A percentile compares a stretch with the other conserved stretches of the same genome.
Evolutionary conservation across 2,329 filamentous ascomycete species (phyloP).

Genomic region (Monilinia vaccinii-corymbosi): DNA sequence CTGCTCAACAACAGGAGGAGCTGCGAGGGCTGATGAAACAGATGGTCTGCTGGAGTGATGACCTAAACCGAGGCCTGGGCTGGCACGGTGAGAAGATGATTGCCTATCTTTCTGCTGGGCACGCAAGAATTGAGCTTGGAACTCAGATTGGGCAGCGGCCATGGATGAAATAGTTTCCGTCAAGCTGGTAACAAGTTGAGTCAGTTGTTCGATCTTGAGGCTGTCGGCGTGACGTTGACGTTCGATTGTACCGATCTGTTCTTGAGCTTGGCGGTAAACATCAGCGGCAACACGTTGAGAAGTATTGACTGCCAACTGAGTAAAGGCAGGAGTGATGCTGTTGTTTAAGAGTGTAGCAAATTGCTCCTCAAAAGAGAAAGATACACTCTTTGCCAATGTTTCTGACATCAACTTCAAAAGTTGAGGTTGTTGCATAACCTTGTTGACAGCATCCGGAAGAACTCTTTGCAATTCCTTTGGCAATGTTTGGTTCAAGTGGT

Average conservation of each 20-base stretch:
- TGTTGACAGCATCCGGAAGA: constrained; percentile 57
- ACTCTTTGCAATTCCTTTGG: constrained; percentile 61
- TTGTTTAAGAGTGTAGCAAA: constrained; percentile 52
- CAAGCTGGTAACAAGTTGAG: constrained; percentile 55
- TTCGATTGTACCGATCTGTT: constrained; percentile 26
- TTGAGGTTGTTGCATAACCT: constrained; percentile 64
- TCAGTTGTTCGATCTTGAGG: constrained; percentile 65
- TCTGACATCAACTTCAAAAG: constrained; percentile 66
- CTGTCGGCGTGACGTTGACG: constrained; percentile 29
- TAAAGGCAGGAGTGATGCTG: constrained; percentile 57
- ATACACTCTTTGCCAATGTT: constrained; percentile 57
- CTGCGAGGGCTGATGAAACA: constrained; percentile 16
- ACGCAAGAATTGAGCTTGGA: constrained; percentile 56
- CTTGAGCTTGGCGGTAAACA: constrained; percentile 48
- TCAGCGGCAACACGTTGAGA: constrained; percentile 60
- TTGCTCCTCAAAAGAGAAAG: constrained; percentile 60
- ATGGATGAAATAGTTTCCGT: constrained; percentile 62
- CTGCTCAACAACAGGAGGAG: constrained; percentile 10
- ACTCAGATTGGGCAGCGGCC: constrained; percentile 57
- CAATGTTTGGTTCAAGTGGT: constrained; percentile 20
- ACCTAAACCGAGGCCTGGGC: constrained; percentile 9
- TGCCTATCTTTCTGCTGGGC: constrained; percentile 41
- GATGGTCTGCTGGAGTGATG: constrained; percentile 9
- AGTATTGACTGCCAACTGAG: constrained; percentile 53
- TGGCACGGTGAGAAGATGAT: constrained; percentile 10